Conservation (phyloP, 768 basidiomycete species). For the Lactarius tabidus region DNA sequence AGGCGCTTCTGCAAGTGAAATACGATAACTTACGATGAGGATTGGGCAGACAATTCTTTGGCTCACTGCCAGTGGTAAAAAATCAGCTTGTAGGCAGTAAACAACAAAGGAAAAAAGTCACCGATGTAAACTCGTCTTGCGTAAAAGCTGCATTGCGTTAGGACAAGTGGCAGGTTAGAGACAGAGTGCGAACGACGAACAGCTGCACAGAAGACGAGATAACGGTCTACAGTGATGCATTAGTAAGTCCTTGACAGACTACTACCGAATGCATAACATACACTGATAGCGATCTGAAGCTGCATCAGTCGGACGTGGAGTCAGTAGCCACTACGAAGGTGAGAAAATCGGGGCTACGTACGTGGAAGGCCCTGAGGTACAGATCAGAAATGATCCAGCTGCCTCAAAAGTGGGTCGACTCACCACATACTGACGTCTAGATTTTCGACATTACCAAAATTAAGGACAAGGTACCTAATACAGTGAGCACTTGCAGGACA, state of each 20-base stretch:
- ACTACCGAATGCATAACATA: not conserved
- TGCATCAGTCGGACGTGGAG: not conserved
- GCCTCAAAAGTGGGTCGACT: slow-evolving; percentile 12
- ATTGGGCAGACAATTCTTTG: not conserved
- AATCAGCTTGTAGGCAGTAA: not conserved
- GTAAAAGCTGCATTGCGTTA: slow-evolving; percentile 1
- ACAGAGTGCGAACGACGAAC: not conserved
- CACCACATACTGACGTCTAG: slow-evolving; percentile 42
- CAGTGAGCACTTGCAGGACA: not conserved
- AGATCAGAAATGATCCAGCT: not conserved
- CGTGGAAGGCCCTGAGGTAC: slow-evolving; percentile 22
- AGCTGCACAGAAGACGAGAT: not conserved
- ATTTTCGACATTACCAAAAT: slow-evolving; percentile 39
- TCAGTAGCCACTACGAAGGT: slow-evolving; percentile 31
- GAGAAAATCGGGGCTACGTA: slow-evolving; percentile 16
- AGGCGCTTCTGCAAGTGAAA: not conserved
- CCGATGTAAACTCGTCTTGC: slow-evolving; percentile 8
- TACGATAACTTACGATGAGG: not conserved
- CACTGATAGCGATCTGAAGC: not conserved
- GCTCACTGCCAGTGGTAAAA: slow-evolving; percentile 5
- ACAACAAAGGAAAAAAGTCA: not conserved
- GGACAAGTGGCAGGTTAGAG: not conserved
- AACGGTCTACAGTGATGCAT: not conserved
- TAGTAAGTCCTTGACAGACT: not conserved
- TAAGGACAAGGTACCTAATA: slow-evolving; percentile 44